These are phyloP conservation scores for Backusella tuberculispora DNA, from an alignment of 192 early-diverging fungal species.

Conservation along the genomic window DNA sequence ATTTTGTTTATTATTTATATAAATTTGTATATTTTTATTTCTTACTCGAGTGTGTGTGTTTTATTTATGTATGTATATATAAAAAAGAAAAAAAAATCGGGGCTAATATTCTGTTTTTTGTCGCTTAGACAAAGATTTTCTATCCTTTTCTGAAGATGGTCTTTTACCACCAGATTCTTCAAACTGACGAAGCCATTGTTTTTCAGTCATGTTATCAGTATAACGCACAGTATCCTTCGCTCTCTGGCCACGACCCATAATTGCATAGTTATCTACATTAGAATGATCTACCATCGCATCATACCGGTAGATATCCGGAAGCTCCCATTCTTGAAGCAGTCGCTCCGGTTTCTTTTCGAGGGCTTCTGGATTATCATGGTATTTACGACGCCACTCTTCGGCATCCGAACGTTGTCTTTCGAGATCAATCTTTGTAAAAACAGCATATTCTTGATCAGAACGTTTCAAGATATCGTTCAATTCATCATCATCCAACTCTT, in stretches of 20 bases:
- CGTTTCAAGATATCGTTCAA: conserved; percentile 91
- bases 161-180: conserved; percentile 52
- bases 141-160: neutral
- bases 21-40: neutral
- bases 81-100: neutral
- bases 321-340: conserved; percentile 80
- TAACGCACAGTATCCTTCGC: conserved; percentile 78
- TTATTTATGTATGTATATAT: neutral
- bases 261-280: conserved; percentile 45
- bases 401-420: conserved; percentile 57
- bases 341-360: conserved; percentile 65
- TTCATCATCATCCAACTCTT: conserved; percentile 81
- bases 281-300: conserved; percentile 47
- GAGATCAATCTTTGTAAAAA: conserved; percentile 77
- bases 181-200: conserved; percentile 78
- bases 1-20: too few relatives aligned
- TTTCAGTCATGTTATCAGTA: conserved; percentile 90
- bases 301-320: conserved; percentile 76
- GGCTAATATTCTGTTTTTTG: conserved; percentile 8
- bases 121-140: neutral
- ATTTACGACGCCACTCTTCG: conserved; percentile 56
- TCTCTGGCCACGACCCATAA: conserved; percentile 70
- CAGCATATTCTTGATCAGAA: conserved; percentile 72
- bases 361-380: conserved; percentile 44
- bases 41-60: too few relatives aligned